Evolutionary conservation across 2,329 filamentous ascomycete genomes (phyloP).

Genomic region (Colletotrichum salicis): DNA sequence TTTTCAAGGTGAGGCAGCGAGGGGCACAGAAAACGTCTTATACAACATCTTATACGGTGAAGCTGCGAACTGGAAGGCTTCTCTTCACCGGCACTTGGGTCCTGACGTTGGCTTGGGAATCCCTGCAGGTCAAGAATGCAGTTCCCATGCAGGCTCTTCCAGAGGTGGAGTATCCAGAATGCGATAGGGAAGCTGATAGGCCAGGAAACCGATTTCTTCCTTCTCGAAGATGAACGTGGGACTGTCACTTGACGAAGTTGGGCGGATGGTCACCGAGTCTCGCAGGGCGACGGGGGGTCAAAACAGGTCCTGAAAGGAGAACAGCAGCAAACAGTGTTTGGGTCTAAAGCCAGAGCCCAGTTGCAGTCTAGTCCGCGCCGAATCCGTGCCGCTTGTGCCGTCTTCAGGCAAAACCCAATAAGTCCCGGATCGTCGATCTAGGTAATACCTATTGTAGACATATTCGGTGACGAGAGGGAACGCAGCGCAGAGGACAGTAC

Average conservation of each 20-base stretch:
- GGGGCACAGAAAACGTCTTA: constrained; percentile 29
- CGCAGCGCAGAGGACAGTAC: neutral
- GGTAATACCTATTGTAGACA: too few species aligned
- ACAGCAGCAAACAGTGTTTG: neutral
- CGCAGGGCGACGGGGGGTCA: neutral
- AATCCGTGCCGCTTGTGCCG: constrained; percentile 18
- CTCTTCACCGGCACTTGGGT: constrained; percentile 34
- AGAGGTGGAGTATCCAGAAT: constrained; percentile 19
- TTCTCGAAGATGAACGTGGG: constrained; percentile 15
- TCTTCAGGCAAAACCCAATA: neutral
- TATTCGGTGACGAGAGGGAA: neutral
- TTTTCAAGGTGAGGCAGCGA: constrained; percentile 20
- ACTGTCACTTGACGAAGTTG: constrained; percentile 30
- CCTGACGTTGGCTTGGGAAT: constrained; percentile 28
- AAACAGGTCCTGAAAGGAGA: constrained; percentile 3
- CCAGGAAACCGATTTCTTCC: constrained; percentile 1
- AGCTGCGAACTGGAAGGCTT: constrained; percentile 19
- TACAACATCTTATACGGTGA: constrained; percentile 30
- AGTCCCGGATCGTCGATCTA: neutral
- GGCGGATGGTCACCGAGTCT: constrained; percentile 18
- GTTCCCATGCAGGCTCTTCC: constrained; percentile 32
- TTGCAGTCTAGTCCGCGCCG: neutral
- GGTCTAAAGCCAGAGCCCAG: neutral
- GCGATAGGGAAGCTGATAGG: constrained; percentile 19
- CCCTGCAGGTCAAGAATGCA: constrained; percentile 31